Base-by-base conservation (phyloP, 164 flowering plant genomes). In the Cinnamomum chago region DNA sequence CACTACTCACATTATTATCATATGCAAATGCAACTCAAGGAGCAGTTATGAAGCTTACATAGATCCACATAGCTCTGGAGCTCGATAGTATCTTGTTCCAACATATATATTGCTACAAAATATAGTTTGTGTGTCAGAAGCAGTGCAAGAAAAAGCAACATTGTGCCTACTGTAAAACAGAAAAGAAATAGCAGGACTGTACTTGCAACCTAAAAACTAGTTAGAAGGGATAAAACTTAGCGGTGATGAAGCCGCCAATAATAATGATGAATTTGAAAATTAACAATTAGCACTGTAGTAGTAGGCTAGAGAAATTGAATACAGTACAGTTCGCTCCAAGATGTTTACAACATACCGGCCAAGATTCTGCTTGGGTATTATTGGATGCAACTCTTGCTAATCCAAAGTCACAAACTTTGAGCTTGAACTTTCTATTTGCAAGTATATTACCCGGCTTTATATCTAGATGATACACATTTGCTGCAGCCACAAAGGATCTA, bases 81-180 rank as follows among this genome's bases (percentile, higher is more conserved):
- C 98, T 75, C 98, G 86, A 62, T 94, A 94, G 96, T 96, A 94
- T 78, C 98, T 85, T 75, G 98, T 95, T 64, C 97, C 98, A 71
- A 95, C 98, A 83, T 95, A 92, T 76, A 83, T 95, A 92, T 76
- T 95, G 97, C 98, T 92, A 81, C 4, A 76, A 58, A 20, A 58
- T 18, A 18, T 20, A 35, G 9, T 58, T 58, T 2, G 15, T 2
- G 1, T 7, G 22, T 60, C 64, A 60, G 64, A 60, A 17, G 24
- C 23, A 60, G 64, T 6, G 22, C 10, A n/a, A n/a, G 64, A 17
- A 60, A 60, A 2, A 4, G 22, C 20, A 60, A 60, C 3, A 60
- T 20, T 60, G 64, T 60, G 47, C 47, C 64, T 60, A 60, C 22
- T 60, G 64, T 18, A 60, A 60, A 22, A 60, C n/a, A 60, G 6